Percentiles rank a stretch among this genome's conserved stretches.
phyloP scores from a whole-genome alignment of 148 eudicot genomes.

The Rhododendron henanense region DNA sequence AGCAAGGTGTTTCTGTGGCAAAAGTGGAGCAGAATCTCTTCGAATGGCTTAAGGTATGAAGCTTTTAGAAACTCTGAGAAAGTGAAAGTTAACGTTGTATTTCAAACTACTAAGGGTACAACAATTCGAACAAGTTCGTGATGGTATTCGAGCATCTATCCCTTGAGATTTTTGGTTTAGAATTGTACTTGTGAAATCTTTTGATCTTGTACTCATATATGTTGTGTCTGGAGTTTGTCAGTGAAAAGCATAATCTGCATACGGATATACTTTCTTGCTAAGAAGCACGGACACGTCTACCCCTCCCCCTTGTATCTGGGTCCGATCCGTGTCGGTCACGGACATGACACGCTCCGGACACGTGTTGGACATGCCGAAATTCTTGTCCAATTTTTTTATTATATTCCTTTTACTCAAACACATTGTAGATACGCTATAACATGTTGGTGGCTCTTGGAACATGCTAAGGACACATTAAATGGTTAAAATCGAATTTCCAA shows the following conservation, averaged over 20 bases:
- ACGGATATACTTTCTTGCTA: background rate
- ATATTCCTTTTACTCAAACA: background rate
- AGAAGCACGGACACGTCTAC: background rate
- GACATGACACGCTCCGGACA: too few species aligned
- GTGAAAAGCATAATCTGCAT: background rate
- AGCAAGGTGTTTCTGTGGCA: conserved; percentile 91
- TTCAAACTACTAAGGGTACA: background rate
- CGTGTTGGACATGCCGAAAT: background rate
- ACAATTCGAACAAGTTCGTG: background rate
- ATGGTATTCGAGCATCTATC: background rate
- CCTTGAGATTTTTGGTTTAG: background rate
- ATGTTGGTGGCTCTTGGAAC: background rate
- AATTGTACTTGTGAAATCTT: background rate
- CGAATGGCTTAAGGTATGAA: conserved; percentile 93
- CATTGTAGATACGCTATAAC: background rate
- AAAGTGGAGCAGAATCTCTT: conserved; percentile 92
- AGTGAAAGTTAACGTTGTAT: background rate
- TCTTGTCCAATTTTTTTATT: background rate
- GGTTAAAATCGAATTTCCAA: background rate
- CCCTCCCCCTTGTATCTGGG: too few species aligned
- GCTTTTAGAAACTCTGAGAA: background rate
- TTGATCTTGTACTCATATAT: background rate
- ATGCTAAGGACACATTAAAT: background rate
- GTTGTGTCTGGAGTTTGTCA: background rate
- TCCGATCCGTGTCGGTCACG: too few species aligned